Conservation (phyloP, 306 rosid genomes). For the Herpetospermum pedunculosum region DNA sequence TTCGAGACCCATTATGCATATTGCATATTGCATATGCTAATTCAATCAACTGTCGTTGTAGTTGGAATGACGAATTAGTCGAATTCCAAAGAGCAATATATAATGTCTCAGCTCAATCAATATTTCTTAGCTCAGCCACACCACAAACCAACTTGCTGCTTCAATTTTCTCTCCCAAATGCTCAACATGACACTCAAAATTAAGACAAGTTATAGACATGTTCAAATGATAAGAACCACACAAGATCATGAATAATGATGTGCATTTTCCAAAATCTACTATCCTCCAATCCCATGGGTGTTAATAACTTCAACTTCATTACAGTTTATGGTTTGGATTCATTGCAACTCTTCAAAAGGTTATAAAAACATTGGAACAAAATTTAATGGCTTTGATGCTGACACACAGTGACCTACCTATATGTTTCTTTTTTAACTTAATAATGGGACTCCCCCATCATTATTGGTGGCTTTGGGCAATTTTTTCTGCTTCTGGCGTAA, state of each 20-base stretch:
- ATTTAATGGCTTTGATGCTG: not conserved
- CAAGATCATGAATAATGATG: not conserved
- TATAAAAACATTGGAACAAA: not conserved
- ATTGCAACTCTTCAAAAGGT: not conserved
- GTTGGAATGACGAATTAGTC: not conserved
- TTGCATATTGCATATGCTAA: not conserved
- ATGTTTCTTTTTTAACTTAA: not conserved
- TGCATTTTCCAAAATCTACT: not conserved
- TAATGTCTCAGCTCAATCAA: too few species aligned
- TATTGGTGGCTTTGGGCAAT: not conserved
- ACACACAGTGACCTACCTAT: not conserved
- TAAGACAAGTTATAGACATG: not conserved
- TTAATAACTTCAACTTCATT: not conserved
- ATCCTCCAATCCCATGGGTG: not conserved
- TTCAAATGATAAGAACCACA: not conserved
- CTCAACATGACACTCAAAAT: not conserved
- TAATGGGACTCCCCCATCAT: not conserved
- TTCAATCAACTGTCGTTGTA: slow-evolving; percentile 7
- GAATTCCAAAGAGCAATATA: not conserved
- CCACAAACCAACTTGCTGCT: too few species aligned
- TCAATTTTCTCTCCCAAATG: not conserved
- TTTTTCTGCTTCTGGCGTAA: not conserved
- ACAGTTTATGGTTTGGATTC: not conserved
- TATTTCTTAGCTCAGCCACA: too few species aligned
- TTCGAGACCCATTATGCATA: not conserved